These are phyloP conservation scores for Suaeda aralocaspica DNA, from an alignment of 148 eudicot genomes.

Conservation along the genomic window DNA sequence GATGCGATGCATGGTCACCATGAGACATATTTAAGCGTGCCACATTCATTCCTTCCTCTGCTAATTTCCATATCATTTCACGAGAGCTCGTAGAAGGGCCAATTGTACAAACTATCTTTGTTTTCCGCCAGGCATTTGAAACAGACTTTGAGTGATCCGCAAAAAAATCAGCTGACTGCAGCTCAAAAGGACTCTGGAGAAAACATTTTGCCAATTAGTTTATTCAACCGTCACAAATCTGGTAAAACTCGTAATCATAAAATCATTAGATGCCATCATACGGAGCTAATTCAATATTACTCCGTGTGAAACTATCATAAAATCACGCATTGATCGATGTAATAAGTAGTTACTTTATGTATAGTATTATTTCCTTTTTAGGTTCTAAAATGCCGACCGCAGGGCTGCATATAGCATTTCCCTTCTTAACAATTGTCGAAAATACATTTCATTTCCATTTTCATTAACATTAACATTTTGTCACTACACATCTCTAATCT, in stretches of 20 bases:
- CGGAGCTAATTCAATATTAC: neutral
- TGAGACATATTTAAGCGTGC: slow-evolving; percentile 99
- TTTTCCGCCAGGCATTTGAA: slow-evolving; percentile 52
- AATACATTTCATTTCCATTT: too few species aligned
- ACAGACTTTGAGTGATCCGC: slow-evolving; percentile 22
- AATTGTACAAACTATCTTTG: slow-evolving; percentile 92
- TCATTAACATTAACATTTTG: too few species aligned
- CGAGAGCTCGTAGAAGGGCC: slow-evolving; percentile 92
- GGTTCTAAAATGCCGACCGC: too few species aligned
- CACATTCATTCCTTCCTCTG: slow-evolving; percentile 93
- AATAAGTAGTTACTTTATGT: too few species aligned
- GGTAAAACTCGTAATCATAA: neutral
- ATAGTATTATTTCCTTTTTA: too few species aligned
- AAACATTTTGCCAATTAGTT: slow-evolving; percentile 9
- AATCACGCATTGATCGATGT: too few species aligned
- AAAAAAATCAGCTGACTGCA: slow-evolving; percentile 36
- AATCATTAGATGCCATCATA: neutral
- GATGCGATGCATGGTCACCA: slow-evolving; percentile 90
- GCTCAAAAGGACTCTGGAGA: slow-evolving; percentile 39
- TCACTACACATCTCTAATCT: too few species aligned
- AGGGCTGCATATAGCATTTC: too few species aligned
- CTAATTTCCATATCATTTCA: slow-evolving; percentile 97
- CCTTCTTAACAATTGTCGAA: too few species aligned
- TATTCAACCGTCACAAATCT: slow-evolving; percentile 4
- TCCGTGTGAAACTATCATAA: too few species aligned